Evolutionary conservation across 2,329 filamentous ascomycete genomes (phyloP), one percentile per base, ranked within the genome.

Genomic region (Aspergillus vadensis): DNA sequence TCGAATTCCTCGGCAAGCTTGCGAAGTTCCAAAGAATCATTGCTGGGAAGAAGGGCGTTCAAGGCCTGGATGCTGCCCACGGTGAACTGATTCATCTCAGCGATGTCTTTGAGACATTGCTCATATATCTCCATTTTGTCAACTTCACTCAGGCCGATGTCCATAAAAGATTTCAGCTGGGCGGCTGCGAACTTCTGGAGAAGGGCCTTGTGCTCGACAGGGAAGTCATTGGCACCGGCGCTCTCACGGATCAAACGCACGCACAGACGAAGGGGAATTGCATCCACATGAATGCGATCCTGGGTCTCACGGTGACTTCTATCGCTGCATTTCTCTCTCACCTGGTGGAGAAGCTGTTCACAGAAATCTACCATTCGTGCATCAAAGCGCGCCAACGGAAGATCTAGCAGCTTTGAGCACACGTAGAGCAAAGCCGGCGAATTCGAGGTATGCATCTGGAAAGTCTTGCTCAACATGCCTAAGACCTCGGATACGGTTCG

Each of bases 401-500:
- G 78, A 6, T 81, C 79, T 57, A 87, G 79, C 25, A 95, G 81
- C 72, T 95, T 96, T 54, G 84, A 79, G 69, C 88, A 91, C 30
- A 94, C 75, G 69, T 92, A 88, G 6, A 89, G 72, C 41, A 92
- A 74, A 5, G 79, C 63, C 77, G 78, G 60, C 63, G 73, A 62
- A 61, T 63, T 38, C 69, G 74, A 72, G 76, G 77, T 44, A 58
- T 80, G 76, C 64, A 85, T 79, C 8, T 71, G 71, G 55, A 83
- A 76, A 8, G 85, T 81, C 39, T 74, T 74, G 15, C 71, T 71
- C 25, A 89, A 77, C 85, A 96, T 90, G 17, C 82, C 81, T 51
- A 93, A 81, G 23, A 96, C 85, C 27, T 93, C 92, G 53, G 92
- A 88, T 7, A 91, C 88, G n/a, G 94, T 88, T 58, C 92, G 86